Evolutionary conservation across 176 grass and related monocot genomes (phyloP), one percentile per base, ranked within the genome.

Genomic region (Oryza australiensis): DNA sequence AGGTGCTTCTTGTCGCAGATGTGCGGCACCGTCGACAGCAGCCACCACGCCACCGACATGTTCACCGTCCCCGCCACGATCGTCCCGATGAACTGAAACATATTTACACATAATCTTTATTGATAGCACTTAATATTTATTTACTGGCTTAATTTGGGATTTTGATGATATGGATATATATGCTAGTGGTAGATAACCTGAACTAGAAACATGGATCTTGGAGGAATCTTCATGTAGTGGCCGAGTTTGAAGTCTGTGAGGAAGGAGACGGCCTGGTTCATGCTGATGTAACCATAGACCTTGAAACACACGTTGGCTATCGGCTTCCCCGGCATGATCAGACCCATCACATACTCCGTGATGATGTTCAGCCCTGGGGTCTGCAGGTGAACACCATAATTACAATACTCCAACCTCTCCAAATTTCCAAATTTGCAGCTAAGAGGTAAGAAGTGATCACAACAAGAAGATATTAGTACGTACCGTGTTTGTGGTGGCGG

Each of bases 261-360:
- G 87, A 97, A 97, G 53, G 89, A 86, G 45, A 94, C 87, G 16
- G 94, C 88, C 91, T 97, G 94, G 41, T 85, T 78, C 94, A 97
- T 97, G 80, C 94, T 97, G 80, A 97, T 97, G 69, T 94, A 97
- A 55, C 94, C 94, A 70, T 89, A 97, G 3, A 97, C 94, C 82
- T 97, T 97, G 87, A 97, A 97, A 87, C 92, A 97, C 26, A 97
- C 94, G 80, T 97, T 97, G 37, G 92, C 90, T 4, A 97, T 94
- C 0, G 94, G 94, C 65, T 78, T 94, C 32, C 94, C 94, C 1
- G 92, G 94, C 88, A 90, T 46, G 64, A 97, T 94, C 16, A 97
- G 74, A 67, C 94, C 94, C 80, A 94, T 68, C 33, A 74, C 41
- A 1, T 97, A 97, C 77, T 97, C 94, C 3, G 92, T 97, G 12